These are phyloP conservation scores for Linnemannia elongata DNA, from an alignment of 192 early-diverging fungal genomes.

Conservation along the genomic window DNA sequence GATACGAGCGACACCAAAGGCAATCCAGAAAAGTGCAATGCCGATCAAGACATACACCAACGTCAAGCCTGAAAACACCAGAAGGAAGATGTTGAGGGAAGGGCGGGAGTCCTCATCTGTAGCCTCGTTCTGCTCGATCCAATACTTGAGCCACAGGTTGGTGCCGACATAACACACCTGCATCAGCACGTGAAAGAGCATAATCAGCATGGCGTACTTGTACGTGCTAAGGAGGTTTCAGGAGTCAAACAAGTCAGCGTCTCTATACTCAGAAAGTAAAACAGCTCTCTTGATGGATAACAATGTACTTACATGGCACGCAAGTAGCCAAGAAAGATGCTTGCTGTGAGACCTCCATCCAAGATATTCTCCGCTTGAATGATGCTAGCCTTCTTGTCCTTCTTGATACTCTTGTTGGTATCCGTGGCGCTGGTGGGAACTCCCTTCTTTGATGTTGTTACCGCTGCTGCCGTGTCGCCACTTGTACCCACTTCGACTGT, in stretches of 20 bases:
- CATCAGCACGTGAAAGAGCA: conserved; percentile 55
- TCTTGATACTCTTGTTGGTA: conserved; percentile 36
- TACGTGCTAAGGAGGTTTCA: background rate
- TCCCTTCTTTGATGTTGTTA: background rate
- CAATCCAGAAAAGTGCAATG: conserved; percentile 18
- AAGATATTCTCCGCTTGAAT: conserved; percentile 15
- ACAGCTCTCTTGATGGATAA: background rate
- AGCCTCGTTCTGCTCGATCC: conserved; percentile 61
- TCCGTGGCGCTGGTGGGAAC: background rate
- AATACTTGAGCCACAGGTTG: conserved; percentile 74
- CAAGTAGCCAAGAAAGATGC: conserved; percentile 42
- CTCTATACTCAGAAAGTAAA: conserved; percentile 54
- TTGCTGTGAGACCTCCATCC: background rate
- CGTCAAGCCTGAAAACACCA: conserved; percentile 20
- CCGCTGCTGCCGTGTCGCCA: background rate
- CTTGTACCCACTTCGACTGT: conserved; percentile 24
- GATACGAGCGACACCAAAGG: conserved; percentile 27
- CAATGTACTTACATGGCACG: conserved; percentile 30
- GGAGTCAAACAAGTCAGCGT: conserved; percentile 29
- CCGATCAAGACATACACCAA: conserved; percentile 1
- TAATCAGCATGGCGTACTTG: conserved; percentile 61
- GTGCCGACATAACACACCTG: conserved; percentile 62
- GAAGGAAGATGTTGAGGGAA: conserved; percentile 17
- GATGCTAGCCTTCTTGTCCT: conserved; percentile 22
- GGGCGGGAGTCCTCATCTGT: conserved; percentile 67